Conservation (phyloP, 2,329 filamentous ascomycete species). For the Pseudocercospora cruenta region DNA sequence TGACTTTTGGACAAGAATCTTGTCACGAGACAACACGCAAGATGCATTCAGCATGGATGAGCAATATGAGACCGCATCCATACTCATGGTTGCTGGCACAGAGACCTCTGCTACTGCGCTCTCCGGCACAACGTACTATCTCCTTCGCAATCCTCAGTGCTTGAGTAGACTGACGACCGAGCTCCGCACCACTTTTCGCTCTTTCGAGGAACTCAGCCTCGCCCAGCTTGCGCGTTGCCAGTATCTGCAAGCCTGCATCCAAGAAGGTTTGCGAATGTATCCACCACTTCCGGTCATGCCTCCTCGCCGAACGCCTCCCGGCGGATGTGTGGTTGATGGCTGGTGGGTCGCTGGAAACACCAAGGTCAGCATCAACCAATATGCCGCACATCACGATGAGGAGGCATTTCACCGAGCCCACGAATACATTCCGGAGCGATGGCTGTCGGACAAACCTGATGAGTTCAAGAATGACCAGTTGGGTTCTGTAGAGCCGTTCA, state of each 20-base stretch:
- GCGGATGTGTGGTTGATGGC: conserved; percentile 26
- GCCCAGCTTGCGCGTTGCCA: conserved; percentile 37
- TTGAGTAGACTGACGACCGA: conserved; percentile 40
- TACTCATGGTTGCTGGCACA: conserved; percentile 44
- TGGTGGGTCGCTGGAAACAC: conserved; percentile 27
- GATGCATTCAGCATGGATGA: conserved; percentile 32
- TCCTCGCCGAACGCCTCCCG: conserved; percentile 24
- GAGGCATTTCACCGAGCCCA: conserved; percentile 29
- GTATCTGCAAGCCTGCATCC: conserved; percentile 45
- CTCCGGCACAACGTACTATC: conserved; percentile 37
- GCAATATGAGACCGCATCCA: conserved; percentile 37
- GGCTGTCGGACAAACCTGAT: conserved; percentile 24
- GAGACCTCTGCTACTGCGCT: conserved; percentile 44
- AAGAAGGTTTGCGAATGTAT: conserved; percentile 42
- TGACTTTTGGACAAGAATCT: conserved; percentile 34
- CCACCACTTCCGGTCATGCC: conserved; percentile 38
- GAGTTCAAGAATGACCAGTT: conserved; percentile 29
- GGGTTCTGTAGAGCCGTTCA: conserved; percentile 33
- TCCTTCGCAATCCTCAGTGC: conserved; percentile 37
- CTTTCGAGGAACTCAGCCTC: conserved; percentile 41
- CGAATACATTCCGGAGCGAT: conserved; percentile 38
- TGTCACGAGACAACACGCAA: conserved; percentile 18
- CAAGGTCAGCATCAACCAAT: conserved; percentile 18
- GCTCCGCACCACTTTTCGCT: conserved; percentile 39
- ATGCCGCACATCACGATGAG: conserved; percentile 13